These are phyloP conservation scores for Piloderma croceum DNA, from an alignment of 768 basidiomycete genomes.

Conservation along the genomic window DNA sequence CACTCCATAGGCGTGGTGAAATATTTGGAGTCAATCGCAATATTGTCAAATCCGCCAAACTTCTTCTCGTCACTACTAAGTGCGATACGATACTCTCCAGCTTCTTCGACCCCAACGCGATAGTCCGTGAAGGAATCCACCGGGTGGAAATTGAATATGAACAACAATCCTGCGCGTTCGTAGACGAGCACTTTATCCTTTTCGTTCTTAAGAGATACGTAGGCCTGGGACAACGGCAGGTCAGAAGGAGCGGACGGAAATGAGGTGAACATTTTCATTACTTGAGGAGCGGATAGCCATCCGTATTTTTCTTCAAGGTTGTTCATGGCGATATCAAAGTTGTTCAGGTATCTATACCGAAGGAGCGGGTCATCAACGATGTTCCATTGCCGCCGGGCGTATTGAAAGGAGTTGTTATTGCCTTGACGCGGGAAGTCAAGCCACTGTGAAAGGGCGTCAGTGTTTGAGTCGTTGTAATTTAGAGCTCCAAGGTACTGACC, in stretches of 20 bases:
- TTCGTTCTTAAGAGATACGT: slow-evolving; percentile 93
- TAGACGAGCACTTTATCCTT: slow-evolving; percentile 88
- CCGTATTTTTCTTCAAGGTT: slow-evolving; percentile 67
- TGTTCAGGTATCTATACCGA: slow-evolving; percentile 91
- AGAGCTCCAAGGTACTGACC: too few relatives aligned
- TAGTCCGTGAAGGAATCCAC: slow-evolving; percentile 90
- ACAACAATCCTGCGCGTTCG: slow-evolving; percentile 89
- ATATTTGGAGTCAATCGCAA: slow-evolving; percentile 56
- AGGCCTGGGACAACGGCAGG: slow-evolving; percentile 47
- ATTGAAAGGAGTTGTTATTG: slow-evolving; percentile 93
- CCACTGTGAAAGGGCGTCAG: too few relatives aligned
- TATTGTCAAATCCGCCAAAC: slow-evolving; percentile 89
- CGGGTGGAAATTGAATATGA: slow-evolving; percentile 97
- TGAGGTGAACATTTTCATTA: slow-evolving; percentile 22
- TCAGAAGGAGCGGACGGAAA: neutral
- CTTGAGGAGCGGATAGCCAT: slow-evolving; percentile 82
- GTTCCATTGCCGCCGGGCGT: slow-evolving; percentile 96
- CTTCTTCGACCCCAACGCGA: slow-evolving; percentile 79
- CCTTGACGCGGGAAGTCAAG: slow-evolving; percentile 98
- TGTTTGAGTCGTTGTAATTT: too few relatives aligned
- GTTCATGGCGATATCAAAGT: slow-evolving; percentile 94
- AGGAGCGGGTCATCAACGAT: slow-evolving; percentile 79
- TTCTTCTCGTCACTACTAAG: slow-evolving; percentile 80
- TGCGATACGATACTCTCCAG: slow-evolving; percentile 80
- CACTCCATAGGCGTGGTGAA: slow-evolving; percentile 84